phyloP scores from a whole-genome alignment of 441 rosid genomes.

The Adansonia grandidieri region DNA sequence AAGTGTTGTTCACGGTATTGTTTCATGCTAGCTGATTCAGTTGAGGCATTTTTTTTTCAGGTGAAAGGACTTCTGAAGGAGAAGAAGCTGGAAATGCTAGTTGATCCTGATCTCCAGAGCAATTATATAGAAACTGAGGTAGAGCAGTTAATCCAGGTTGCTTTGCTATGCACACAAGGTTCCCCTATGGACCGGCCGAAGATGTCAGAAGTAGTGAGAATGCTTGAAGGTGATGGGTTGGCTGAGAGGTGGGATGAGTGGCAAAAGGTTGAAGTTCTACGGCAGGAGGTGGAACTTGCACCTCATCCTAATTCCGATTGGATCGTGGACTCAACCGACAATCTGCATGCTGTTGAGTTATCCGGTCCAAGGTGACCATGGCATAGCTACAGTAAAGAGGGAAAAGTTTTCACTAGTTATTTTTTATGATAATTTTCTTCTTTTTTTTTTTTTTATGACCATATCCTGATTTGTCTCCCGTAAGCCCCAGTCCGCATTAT shows the following conservation, averaged over 20 bases:
- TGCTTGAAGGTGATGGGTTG: constrained; percentile 78
- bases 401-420: constrained; percentile 28
- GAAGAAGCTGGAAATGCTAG: constrained; percentile 68
- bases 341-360: constrained; percentile 70
- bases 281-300: constrained; percentile 58
- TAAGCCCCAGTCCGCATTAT: constrained; percentile 46
- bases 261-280: constrained; percentile 73
- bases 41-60: constrained; percentile 30
- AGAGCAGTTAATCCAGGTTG: constrained; percentile 74
- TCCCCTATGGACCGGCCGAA: constrained; percentile 74
- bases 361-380: constrained; percentile 75
- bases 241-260: constrained; percentile 83
- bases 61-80: constrained; percentile 75
- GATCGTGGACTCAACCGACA: constrained; percentile 70
- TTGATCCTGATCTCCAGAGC: constrained; percentile 70
- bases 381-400: neutral
- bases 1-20: neutral
- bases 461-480: constrained; percentile 38
- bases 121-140: constrained; percentile 66
- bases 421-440: constrained; percentile 32
- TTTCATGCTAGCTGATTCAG: neutral
- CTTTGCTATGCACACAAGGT: constrained; percentile 72
- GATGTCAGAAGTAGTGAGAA: constrained; percentile 78
- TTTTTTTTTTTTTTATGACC: constrained; percentile 27
- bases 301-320: constrained; percentile 64